Evolutionary conservation across 495 filamentous ascomycete genomes (phyloP).

Genomic region (Neurospora sp.): DNA sequence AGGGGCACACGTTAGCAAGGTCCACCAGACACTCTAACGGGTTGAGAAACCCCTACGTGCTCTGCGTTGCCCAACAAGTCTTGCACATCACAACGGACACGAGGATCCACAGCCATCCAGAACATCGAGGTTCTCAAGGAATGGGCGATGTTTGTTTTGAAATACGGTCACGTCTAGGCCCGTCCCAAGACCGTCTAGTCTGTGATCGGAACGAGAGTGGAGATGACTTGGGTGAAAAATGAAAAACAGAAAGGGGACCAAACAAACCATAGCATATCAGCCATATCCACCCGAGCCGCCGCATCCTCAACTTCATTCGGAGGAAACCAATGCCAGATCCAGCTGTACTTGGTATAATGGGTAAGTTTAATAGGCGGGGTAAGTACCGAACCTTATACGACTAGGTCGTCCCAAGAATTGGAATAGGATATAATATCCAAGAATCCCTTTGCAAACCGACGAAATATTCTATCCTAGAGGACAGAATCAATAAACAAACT

Average conservation of each 20-base stretch:
- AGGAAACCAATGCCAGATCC: background rate
- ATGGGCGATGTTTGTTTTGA: background rate
- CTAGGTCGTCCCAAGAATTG: too few relatives aligned
- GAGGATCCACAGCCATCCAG: background rate
- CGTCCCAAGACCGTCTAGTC: background rate
- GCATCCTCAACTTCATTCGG: background rate
- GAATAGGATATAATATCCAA: too few relatives aligned
- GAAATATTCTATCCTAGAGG: too few relatives aligned
- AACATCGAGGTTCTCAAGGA: background rate
- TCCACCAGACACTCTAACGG: background rate
- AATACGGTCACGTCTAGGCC: background rate
- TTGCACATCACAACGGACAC: background rate
- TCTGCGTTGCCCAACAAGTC: background rate
- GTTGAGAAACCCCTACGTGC: background rate
- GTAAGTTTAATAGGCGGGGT: too few relatives aligned
- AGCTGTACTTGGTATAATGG: background rate
- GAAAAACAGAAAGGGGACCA: background rate
- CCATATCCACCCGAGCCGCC: background rate
- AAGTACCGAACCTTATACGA: too few relatives aligned
- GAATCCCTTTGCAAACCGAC: too few relatives aligned
- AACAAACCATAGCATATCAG: background rate
- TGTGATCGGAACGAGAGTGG: background rate
- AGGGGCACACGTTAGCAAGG: background rate
- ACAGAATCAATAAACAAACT: too few relatives aligned
- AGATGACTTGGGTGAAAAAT: background rate